These are phyloP conservation scores for Schwanniomyces sp. DNA, from an alignment of 805 yeast genomes.

Conservation along the genomic window DNA sequence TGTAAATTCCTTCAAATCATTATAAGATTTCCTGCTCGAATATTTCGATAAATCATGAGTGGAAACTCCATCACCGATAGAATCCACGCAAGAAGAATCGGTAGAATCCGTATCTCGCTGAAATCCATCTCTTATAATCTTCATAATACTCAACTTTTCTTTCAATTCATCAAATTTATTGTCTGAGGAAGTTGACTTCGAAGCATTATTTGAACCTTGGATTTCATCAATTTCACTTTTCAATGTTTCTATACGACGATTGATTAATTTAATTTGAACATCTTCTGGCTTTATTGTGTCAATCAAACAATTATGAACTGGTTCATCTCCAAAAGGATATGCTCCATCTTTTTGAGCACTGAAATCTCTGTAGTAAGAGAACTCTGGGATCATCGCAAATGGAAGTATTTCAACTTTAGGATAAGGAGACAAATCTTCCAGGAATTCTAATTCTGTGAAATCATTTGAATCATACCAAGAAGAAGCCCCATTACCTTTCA, in stretches of 20 bases:
- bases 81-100: slow-evolving; percentile 3
- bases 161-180: slow-evolving; percentile 3
- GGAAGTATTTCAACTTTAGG: slow-evolving; percentile 49
- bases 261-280: slow-evolving; percentile 50
- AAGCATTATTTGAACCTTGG: slow-evolving; percentile 19
- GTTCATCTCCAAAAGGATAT: slow-evolving; percentile 61
- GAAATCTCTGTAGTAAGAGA: slow-evolving; percentile 60
- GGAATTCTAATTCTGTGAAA: slow-evolving; percentile 64
- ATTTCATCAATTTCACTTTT: slow-evolving; percentile 28
- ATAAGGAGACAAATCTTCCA: slow-evolving; percentile 36
- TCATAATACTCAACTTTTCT: slow-evolving; percentile 25
- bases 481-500: slow-evolving; percentile 16
- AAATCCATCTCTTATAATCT: slow-evolving; percentile 20
- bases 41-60: slow-evolving; percentile 24
- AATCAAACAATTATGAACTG: slow-evolving; percentile 66
- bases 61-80: slow-evolving; percentile 8
- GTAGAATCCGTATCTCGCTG: slow-evolving; percentile 4
- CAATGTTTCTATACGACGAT: slow-evolving; percentile 13
- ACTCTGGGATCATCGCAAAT: slow-evolving; percentile 53
- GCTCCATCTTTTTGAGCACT: slow-evolving; percentile 40
- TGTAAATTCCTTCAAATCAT: slow-evolving; percentile 23
- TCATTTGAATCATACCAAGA: slow-evolving; percentile 79
- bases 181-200: slow-evolving; percentile 7
- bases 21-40: slow-evolving; percentile 27
- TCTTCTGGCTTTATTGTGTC: slow-evolving; percentile 54